Evolutionary conservation across 495 filamentous ascomycete genomes (phyloP).

Genomic region (Chaetomidium leptoderma): DNA sequence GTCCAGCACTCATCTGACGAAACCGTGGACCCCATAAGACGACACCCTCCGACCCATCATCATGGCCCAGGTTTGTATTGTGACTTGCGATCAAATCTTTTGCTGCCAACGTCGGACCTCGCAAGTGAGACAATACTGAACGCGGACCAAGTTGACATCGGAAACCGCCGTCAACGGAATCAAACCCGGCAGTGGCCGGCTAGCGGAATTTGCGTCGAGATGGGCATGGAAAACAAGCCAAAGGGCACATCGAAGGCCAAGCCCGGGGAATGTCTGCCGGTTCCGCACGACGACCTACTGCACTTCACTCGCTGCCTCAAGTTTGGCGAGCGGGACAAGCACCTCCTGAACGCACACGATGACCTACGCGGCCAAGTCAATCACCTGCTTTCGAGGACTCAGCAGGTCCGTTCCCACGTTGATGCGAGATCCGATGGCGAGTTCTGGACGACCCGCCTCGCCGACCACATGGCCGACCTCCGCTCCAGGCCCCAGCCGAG

Average conservation of each 20-base stretch:
- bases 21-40: too few species aligned
- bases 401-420: constrained; percentile 9
- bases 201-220: too few species aligned
- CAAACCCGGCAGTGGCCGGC: too few species aligned
- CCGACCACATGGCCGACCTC: constrained; percentile 20
- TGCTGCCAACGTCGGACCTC: too few species aligned
- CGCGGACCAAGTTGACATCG: too few species aligned
- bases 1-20: too few species aligned
- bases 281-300: constrained; percentile 13
- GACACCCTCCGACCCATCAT: too few species aligned
- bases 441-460: constrained; percentile 16
- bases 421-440: constrained; percentile 14
- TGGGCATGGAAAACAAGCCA: constrained; percentile 1
- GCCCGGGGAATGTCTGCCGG: constrained; percentile 8
- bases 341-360: constrained; percentile 5
- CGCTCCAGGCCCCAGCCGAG: constrained; percentile 17
- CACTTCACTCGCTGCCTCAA: constrained; percentile 17
- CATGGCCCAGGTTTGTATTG: background rate
- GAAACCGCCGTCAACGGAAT: too few species aligned
- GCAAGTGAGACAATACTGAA: too few species aligned
- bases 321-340: constrained; percentile 15
- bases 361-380: constrained; percentile 5
- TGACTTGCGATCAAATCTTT: too few species aligned
- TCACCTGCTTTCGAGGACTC: constrained; percentile 12
- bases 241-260: background rate